Base-by-base conservation (phyloP, 2,329 filamentous ascomycete genomes). In the Paraphoma sp. region DNA sequence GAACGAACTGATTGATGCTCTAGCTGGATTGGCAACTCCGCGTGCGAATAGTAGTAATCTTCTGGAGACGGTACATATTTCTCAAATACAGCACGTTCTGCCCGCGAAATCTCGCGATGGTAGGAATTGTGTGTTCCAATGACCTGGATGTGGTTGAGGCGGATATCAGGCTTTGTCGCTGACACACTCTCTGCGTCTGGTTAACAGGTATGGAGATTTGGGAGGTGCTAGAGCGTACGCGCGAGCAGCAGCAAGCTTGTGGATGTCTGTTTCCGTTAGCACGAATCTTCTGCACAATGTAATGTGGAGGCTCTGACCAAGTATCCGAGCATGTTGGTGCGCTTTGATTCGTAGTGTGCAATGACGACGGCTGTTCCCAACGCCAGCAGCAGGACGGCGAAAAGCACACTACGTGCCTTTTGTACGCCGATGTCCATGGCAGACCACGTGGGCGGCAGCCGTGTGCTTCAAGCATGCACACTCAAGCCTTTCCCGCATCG, bases 81-180 rank as follows among this genome's bases (percentile, higher is more conserved):
- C 48, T 79, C 72, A 61, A 83, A 79, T 10, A 76, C 63, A 2
- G 70, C 60, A 36, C 77, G 76, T 60, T 82, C 81, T n/a, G 71
- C 68, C 1, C 76, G 70, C 2, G 74, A 72, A 23, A 80, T 71
- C 58, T 84, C 81, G 40, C 78, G 73, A 57, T 84, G 82, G 67
- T 84, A 84, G 58, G 78, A 81, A 68, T 84, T 84, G 66, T 84
- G 82, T 0, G 81, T 82, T 60, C 81, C 82, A 38, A 83, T 70
- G 42, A 83, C 78, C 63, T 84, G 82, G 45, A 83, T 79, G 45
- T 84, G 80, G 66, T 84, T 84, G 72, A 84, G 78, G 48, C 80
- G 81, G 48, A 83, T 66, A 48, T 66, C 59, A 6, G 59, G 18
- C 23, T 52, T 40, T 11, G 12, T 45, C 1, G 31, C 43, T 40